Conservation (phyloP, 1,139 yeast genomes). For the Candida sanyaensis region DNA sequence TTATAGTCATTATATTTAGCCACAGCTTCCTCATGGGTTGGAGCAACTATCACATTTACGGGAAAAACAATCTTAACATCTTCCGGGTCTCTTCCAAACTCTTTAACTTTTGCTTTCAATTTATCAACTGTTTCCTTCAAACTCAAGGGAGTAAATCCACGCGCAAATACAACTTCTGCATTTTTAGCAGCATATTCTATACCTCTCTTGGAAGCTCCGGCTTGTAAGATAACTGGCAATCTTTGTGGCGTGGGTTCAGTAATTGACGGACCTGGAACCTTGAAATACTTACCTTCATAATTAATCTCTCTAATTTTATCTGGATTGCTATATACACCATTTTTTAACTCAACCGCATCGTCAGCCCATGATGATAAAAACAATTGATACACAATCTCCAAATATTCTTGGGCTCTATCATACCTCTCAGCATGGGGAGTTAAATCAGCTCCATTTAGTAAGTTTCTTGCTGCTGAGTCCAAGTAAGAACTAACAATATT, state of each 20-base stretch:
- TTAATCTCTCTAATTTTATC: slow-evolving; percentile 18
- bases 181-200: slow-evolving; percentile 40
- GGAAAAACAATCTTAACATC: slow-evolving; percentile 29
- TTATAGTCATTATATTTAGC: slow-evolving; percentile 26
- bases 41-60: slow-evolving; percentile 28
- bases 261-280: slow-evolving; percentile 44
- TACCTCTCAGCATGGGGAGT: slow-evolving; percentile 42
- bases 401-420: slow-evolving; percentile 40
- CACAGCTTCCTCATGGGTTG: slow-evolving; percentile 33
- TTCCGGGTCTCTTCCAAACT: slow-evolving; percentile 27
- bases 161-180: slow-evolving; percentile 40
- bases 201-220: slow-evolving; percentile 45
- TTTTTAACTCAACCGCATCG: slow-evolving; percentile 34
- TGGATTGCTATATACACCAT: slow-evolving; percentile 25
- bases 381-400: slow-evolving; percentile 38
- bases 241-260: slow-evolving; percentile 44
- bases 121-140: slow-evolving; percentile 23
- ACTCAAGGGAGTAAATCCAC: slow-evolving; percentile 24
- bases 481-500: slow-evolving; percentile 40
- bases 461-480: slow-evolving; percentile 41
- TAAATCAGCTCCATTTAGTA: slow-evolving; percentile 29
- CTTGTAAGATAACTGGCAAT: slow-evolving; percentile 43
- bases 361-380: slow-evolving; percentile 45
- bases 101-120: slow-evolving; percentile 25
- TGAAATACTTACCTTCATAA: slow-evolving; percentile 34